Conservation (phyloP, 495 filamentous ascomycete species). For the Glonium stellatum region DNA sequence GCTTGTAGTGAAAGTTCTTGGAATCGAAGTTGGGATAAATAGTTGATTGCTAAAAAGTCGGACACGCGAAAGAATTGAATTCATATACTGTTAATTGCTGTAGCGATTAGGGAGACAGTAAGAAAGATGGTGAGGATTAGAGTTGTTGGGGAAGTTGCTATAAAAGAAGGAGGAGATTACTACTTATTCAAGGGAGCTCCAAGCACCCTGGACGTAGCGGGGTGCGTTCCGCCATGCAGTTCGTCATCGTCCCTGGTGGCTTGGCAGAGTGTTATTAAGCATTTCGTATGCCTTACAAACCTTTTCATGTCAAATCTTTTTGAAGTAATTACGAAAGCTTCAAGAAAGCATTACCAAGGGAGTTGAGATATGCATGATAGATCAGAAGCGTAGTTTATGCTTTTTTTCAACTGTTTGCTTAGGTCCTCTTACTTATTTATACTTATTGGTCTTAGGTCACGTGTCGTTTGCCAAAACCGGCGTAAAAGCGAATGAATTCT, state of each 20-base stretch:
- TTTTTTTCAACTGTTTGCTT: no score
- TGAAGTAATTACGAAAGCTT: neutral
- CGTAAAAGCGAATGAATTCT: no score
- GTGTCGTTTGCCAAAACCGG: no score
- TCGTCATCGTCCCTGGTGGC: neutral
- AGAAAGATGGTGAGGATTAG: neutral
- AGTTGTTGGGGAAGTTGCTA: neutral
- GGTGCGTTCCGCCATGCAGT: slow-evolving; percentile 2
- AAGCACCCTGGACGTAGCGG: neutral
- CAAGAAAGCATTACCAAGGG: no score
- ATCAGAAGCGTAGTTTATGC: no score
- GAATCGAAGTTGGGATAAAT: neutral
- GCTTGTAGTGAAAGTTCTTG: neutral
- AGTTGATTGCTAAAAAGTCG: neutral
- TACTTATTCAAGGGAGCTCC: neutral
- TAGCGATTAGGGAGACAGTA: neutral
- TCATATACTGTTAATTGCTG: neutral
- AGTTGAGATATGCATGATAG: no score
- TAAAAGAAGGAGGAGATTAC: neutral
- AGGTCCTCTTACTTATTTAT: no score
- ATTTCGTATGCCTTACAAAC: neutral
- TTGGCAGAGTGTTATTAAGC: neutral
- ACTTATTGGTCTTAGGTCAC: no score
- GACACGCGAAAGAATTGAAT: neutral
- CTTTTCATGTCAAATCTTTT: neutral